Evolutionary conservation across 108 stramenopile genomes (phyloP), one percentile per base, ranked within the genome.

Genomic region (Skeletonema costatum): DNA sequence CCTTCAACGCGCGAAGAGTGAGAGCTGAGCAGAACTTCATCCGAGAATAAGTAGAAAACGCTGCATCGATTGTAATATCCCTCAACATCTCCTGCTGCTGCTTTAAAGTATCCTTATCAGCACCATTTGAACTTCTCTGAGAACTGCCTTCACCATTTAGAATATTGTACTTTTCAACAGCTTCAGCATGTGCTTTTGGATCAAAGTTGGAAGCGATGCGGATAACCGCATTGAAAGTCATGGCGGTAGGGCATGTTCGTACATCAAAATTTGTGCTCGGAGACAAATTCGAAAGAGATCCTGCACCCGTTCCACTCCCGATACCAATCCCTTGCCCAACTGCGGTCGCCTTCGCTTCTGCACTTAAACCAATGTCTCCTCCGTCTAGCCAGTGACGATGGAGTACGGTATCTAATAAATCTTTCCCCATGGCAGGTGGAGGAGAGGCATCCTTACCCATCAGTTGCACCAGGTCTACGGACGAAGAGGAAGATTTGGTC

Each of bases 211-310:
- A 76, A 39, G 88, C 73, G 13, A 88, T 79, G 56, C 91, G 83
- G 38, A 92, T 60, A 3, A 87, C 76, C 1, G 91, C 82, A 69
- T 92, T 92, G 86, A 88, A 90, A 10, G 89, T 88, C 68, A 90
- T 80, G 64, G 84, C 78, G 13, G 89, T 89, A 14, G 89, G 88
- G 48, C 82, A 83, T 6, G 82, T 83, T 21, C 82, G 75, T 0
- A 83, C 62, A 60, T 83, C 82, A 41, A 70, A 77, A 9, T 73
- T 64, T 16, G 51, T 56, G 12, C 66, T 36, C 12, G 82, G 83
- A 30, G 78, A 53, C 17, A 39, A 21, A 64, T 71, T 74, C 35
- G 68, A 64, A 9, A 83, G 67, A 53, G 75, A 48, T 64, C 82
- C 82, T 25, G 82, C 58, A 12, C 82, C 82, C 5, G 82, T 83